Evolutionary conservation across 148 eudicot species (phyloP), one percentile per base, ranked within the genome.

Genomic region (Mesembryanthemum crystallinum): DNA sequence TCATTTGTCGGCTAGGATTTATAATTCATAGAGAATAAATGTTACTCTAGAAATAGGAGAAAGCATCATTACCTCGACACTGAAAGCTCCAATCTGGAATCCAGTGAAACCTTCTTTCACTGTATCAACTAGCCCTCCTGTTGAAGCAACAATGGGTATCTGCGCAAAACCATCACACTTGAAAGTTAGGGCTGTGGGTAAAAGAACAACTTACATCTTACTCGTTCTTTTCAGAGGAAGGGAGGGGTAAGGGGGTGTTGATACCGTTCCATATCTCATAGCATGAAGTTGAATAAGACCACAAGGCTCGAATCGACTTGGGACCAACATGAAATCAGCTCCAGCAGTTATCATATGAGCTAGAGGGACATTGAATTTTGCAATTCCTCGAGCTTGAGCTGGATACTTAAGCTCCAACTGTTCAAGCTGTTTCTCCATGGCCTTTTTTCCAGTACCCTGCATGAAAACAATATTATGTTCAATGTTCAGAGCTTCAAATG

Each of bases 201-300:
- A 7, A 45, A 45, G 14, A 45, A 11, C 14, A 45, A 45, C 12
- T 6, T 13, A 45, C 14, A 45, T 45, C 11, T 15, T 52, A 5
- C 15, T 14, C 15, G n/a, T 52, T 52, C 1, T 10, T 10, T 10
- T 10, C 8, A 1, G 52, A 1, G 52, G 52, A 1, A 10, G 13
- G 18, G 52, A 10, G 52, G 18, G 52, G 18, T 9, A 10, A 10
- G 52, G 1, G 52, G 18, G 52, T 15, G 10, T 17, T 21, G 3
- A 5, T 57, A 57, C 61, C 27, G 96, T 90, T 88, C 99, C 99
- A 75, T 95, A 95, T 80, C 89, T 84, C 94, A 92, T 90, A 61
- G 97, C 97, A 29, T 95, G 94, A 69, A 95, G 79, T 79, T 95
- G 99, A 75, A 92, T 92, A 69, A 95, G 99, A 83, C 99, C 99